phyloP scores from a whole-genome alignment of 805 yeast species.

The Saccharomycopsis amapae region DNA sequence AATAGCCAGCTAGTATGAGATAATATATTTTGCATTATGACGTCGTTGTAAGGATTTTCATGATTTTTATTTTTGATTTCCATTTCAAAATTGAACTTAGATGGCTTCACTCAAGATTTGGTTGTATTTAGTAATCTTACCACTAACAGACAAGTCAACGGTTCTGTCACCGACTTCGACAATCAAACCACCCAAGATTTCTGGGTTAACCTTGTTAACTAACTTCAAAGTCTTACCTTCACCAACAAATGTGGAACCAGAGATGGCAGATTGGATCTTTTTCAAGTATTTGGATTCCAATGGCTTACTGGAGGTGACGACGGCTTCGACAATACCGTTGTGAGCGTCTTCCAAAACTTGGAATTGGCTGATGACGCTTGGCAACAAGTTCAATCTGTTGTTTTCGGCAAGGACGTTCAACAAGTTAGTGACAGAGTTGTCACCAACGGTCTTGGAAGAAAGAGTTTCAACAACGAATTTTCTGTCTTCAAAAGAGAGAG shows the following conservation, averaged over 20 bases:
- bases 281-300: conserved; percentile 74
- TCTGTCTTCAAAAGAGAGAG: conserved; percentile 73
- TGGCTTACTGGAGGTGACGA: conserved; percentile 79
- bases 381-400: conserved; percentile 77
- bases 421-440: conserved; percentile 70
- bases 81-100: too few species aligned
- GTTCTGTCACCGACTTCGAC: conserved; percentile 97
- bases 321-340: conserved; percentile 88
- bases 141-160: conserved; percentile 82
- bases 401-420: conserved; percentile 84
- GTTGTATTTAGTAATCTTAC: conserved; percentile 85
- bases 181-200: conserved; percentile 89
- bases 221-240: conserved; percentile 79
- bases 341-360: conserved; percentile 76
- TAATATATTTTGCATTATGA: too few species aligned
- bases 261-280: conserved; percentile 72
- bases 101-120: conserved; percentile 79
- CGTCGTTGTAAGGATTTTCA: too few species aligned
- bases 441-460: conserved; percentile 42
- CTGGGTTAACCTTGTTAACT: conserved; percentile 77
- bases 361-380: conserved; percentile 62
- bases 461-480: conserved; percentile 58
- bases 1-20: too few species aligned
- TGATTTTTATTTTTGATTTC: too few species aligned
- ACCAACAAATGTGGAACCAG: conserved; percentile 76